Percentiles rank a stretch among this genome's conserved stretches.
These are phyloP conservation scores for Aspergillus sp. DNA, from an alignment of 2,329 filamentous ascomycete species.

Conservation along the genomic window DNA sequence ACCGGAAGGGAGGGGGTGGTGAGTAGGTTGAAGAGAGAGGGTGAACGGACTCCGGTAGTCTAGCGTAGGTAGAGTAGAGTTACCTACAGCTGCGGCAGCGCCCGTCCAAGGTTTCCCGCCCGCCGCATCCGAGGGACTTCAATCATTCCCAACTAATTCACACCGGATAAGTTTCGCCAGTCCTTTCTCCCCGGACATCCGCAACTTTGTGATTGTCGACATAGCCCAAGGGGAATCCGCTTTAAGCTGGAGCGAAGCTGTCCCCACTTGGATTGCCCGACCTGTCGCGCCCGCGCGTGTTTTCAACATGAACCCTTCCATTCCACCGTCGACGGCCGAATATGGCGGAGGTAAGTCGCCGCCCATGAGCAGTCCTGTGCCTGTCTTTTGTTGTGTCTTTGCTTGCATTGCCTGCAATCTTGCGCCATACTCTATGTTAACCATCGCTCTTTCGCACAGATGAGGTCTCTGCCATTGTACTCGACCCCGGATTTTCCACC, in stretches of 20 bases:
- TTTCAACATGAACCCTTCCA: conserved; percentile 42
- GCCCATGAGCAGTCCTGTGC: conserved; percentile 10
- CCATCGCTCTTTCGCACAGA: conserved; percentile 54
- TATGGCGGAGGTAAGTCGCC: conserved; percentile 49
- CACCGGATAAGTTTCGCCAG: too few relatives aligned
- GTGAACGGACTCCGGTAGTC: neutral
- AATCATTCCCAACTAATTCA: neutral
- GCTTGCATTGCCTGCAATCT: neutral
- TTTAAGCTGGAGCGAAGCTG: neutral
- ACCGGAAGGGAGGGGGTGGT: neutral
- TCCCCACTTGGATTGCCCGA: neutral
- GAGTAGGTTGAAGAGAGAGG: neutral
- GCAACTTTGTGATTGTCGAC: neutral
- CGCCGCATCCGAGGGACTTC: neutral
- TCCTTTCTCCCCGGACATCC: neutral
- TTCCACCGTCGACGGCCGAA: conserved; percentile 47
- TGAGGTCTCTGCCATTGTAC: conserved; percentile 94
- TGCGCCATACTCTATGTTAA: conserved; percentile 2
- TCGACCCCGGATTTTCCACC: conserved; percentile 89
- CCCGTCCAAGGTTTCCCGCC: neutral
- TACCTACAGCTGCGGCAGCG: too few relatives aligned
- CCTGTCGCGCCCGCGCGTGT: neutral
- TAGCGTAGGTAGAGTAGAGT: neutral
- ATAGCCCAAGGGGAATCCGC: neutral
- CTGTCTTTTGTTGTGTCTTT: too few relatives aligned